phyloP scores from a whole-genome alignment of 176 grass and related monocot species.

The Oryza longistaminata region DNA sequence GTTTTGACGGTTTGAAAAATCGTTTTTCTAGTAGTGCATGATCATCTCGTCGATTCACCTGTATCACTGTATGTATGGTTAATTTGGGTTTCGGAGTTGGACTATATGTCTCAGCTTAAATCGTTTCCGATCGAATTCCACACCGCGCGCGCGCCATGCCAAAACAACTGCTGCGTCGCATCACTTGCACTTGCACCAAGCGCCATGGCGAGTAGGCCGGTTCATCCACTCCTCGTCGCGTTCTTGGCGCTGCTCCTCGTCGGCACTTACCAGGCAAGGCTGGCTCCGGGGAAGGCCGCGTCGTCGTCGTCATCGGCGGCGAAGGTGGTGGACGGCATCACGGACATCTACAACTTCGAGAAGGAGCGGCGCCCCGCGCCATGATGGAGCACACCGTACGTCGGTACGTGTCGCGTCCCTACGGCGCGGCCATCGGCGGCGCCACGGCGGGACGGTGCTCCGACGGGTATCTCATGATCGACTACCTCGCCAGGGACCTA shows the following conservation, averaged over 20 bases:
- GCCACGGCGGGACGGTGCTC: not conserved
- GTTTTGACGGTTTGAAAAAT: no score
- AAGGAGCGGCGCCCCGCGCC: not conserved
- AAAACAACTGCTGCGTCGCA: not conserved
- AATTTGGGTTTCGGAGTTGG: no score
- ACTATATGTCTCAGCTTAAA: no score
- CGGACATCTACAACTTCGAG: slow-evolving; percentile 1
- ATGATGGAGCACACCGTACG: not conserved
- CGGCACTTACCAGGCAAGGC: not conserved
- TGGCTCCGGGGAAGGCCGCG: not conserved
- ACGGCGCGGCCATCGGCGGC: not conserved
- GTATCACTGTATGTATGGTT: no score
- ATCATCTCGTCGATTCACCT: no score
- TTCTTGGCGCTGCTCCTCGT: not conserved
- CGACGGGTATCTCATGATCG: slow-evolving; percentile 4
- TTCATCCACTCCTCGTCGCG: not conserved
- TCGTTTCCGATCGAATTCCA: no score
- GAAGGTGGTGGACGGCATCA: not conserved
- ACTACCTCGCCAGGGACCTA: not conserved
- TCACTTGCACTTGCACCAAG: no score
- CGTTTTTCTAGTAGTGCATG: no score
- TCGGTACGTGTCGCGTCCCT: not conserved
- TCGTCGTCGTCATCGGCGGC: no score
- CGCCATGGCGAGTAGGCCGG: not conserved
- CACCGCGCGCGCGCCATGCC: not conserved